Percentiles rank a stretch among this genome's conserved stretches.
Conservation (phyloP, 768 basidiomycete species). For the Mycena kentingensis region DNA sequence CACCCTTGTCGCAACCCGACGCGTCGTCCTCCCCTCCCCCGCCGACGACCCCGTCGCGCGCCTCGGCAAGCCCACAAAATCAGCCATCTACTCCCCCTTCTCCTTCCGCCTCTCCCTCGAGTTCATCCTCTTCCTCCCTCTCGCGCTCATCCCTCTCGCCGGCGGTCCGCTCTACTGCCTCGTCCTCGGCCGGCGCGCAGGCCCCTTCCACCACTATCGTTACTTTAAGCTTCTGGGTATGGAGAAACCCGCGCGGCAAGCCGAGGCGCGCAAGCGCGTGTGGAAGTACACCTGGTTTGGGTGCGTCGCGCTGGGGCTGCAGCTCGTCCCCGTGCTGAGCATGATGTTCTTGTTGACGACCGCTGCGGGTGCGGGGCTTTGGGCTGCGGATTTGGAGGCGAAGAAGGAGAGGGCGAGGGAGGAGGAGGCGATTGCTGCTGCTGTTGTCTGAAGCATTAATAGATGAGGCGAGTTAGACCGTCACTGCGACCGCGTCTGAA, state of each 20-base stretch:
- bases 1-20: slow-evolving; percentile 16
- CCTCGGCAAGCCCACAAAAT: slow-evolving; percentile 16
- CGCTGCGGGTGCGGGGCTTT: slow-evolving; percentile 17
- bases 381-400: slow-evolving; percentile 17
- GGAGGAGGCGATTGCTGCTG: slow-evolving; percentile 8
- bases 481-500: too few species aligned
- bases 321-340: slow-evolving; percentile 13
- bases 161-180: slow-evolving; percentile 24
- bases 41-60: slow-evolving; percentile 16
- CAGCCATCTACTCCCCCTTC: slow-evolving; percentile 22
- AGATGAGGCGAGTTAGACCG: too few species aligned
- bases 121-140: slow-evolving; percentile 21
- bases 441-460: slow-evolving; percentile 10
- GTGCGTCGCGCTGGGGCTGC: slow-evolving; percentile 18
- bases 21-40: slow-evolving; percentile 7
- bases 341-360: slow-evolving; percentile 22
- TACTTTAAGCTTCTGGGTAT: slow-evolving; percentile 22
- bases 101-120: slow-evolving; percentile 24
- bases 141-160: slow-evolving; percentile 20
- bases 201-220: slow-evolving; percentile 21
- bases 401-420: slow-evolving; percentile 15
- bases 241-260: not conserved
- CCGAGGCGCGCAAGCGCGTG: slow-evolving; percentile 8
- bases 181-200: slow-evolving; percentile 18
- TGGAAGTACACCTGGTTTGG: slow-evolving; percentile 26